Evolutionary conservation across 208 protist species (phyloP).

Genomic region (Trypanosomatidae sp.): DNA sequence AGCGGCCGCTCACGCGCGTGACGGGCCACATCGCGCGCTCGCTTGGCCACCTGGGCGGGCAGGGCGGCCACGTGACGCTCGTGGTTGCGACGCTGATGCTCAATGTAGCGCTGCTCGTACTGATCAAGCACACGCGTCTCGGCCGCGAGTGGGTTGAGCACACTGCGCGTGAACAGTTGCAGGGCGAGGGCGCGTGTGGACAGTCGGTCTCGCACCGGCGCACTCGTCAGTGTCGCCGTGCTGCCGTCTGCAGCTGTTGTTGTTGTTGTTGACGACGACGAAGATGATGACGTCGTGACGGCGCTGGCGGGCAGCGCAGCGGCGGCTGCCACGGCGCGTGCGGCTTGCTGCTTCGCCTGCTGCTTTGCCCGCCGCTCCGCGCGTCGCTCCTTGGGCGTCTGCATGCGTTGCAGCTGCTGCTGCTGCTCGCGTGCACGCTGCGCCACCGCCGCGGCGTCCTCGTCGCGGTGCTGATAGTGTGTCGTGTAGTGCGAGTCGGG

Average conservation of each 20-base stretch:
- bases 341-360: neutral
- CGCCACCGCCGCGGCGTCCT: constrained; percentile 7
- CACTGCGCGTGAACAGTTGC: constrained; percentile 42
- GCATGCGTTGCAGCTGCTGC: no score
- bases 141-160: constrained; percentile 53
- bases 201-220: constrained; percentile 32
- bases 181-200: constrained; percentile 36
- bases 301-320: neutral
- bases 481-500: constrained; percentile 37
- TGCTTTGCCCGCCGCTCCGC: constrained; percentile 32
- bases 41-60: constrained; percentile 58
- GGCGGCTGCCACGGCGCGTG: neutral
- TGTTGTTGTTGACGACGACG: neutral
- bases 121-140: constrained; percentile 49
- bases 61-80: constrained; percentile 65
- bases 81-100: constrained; percentile 70
- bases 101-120: constrained; percentile 60
- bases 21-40: constrained; percentile 22
- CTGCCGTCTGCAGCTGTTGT: no score
- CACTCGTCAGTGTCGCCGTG: neutral
- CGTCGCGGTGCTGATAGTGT: constrained; percentile 18
- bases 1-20: constrained; percentile 43
- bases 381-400: constrained; percentile 50
- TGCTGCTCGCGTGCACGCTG: constrained; percentile 13
- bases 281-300: neutral